A percentile compares a stretch with the other conserved stretches of the same genome.
Conservation (phyloP, 331 rosid species). For the Rosa hybrid region DNA sequence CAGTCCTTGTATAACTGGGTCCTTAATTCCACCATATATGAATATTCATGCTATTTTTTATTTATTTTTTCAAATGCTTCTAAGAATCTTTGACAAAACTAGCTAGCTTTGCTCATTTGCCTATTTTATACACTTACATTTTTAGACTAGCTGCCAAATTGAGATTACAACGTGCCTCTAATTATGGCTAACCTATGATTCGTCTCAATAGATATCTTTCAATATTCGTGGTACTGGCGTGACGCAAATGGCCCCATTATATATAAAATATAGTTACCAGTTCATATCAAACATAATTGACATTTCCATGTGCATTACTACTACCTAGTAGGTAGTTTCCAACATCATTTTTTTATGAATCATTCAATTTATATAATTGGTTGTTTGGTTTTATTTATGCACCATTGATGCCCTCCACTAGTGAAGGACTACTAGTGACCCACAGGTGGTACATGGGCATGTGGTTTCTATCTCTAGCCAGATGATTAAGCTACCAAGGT, state of each 20-base stretch:
- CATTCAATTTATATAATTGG: too few species aligned
- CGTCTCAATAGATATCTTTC: background rate
- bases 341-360: too few species aligned
- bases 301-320: background rate
- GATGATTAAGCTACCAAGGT: background rate
- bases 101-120: background rate
- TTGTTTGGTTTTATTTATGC: too few species aligned
- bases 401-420: background rate
- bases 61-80: background rate
- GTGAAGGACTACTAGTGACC: background rate
- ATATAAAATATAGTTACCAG: background rate
- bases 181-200: background rate
- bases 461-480: background rate
- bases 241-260: background rate
- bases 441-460: background rate
- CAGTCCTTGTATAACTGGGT: background rate
- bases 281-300: conserved; percentile 1
- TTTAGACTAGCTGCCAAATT: background rate
- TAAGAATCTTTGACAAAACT: background rate
- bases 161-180: background rate
- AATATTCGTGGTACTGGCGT: background rate
- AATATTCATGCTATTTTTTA: background rate
- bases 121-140: background rate
- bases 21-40: background rate
- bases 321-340: too few species aligned